phyloP scores from a whole-genome alignment of 805 yeast genomes.

The Saccharomycopsis fermentans region DNA sequence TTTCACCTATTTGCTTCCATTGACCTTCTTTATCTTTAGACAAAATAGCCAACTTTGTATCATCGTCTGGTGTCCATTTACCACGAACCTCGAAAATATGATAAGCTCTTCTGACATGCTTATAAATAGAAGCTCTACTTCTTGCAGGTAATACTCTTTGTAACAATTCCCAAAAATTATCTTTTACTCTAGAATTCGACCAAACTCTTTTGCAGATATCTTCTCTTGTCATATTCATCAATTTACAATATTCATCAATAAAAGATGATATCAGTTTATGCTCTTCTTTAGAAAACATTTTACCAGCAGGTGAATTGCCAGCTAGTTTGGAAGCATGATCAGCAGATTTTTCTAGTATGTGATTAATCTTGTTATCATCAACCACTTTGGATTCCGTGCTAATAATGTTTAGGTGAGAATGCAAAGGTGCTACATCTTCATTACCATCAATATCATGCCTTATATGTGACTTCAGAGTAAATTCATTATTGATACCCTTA shows the following conservation, averaged over 20 bases:
- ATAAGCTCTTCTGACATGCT: constrained; percentile 83
- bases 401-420: not conserved
- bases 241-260: constrained; percentile 55
- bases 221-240: constrained; percentile 50
- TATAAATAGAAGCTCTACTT: constrained; percentile 82
- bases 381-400: not conserved
- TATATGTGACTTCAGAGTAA: not conserved
- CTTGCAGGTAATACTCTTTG: constrained; percentile 75
- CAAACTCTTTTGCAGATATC: constrained; percentile 79
- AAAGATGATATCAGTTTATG: constrained; percentile 61
- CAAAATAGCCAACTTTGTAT: constrained; percentile 49
- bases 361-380: not conserved
- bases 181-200: constrained; percentile 77
- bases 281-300: constrained; percentile 53
- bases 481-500: not conserved
- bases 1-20: constrained; percentile 79
- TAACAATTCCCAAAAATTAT: constrained; percentile 80
- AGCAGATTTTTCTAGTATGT: constrained; percentile 16
- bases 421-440: not conserved
- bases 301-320: constrained; percentile 11
- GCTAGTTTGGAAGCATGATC: constrained; percentile 8
- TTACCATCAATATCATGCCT: not conserved
- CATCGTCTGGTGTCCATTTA: constrained; percentile 82
- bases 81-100: constrained; percentile 84
- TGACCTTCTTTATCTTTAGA: constrained; percentile 65